Base-by-base conservation (phyloP, 176 grass and related monocot genomes). In the Hsuehochloa calcarea region DNA sequence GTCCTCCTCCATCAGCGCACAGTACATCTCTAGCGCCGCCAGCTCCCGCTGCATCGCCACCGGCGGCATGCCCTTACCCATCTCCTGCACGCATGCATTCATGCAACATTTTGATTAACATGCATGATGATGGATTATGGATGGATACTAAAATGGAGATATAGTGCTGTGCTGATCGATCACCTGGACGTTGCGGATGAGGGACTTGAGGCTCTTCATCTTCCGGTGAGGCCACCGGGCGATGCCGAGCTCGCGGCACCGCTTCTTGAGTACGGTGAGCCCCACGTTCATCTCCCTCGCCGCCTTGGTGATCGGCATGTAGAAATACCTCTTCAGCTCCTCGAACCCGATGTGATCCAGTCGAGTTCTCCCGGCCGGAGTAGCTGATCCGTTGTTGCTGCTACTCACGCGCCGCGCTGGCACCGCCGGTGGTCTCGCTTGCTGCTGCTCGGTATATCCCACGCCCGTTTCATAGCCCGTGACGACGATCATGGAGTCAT, bases 191-290 rank as follows among this genome's bases (percentile, higher is more conserved):
- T 96, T 96, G 58, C 65, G 34, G 68, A 96, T 92, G 75, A 99
- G 93, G 34, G 90, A 86, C 65, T 50, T 92, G 69, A 99, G 85
- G 90, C 96, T 99, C 76, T 94, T 99, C 87, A 99, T 94, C 84
- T 99, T 99, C 25, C 96, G 81, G 77, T 99, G 93, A 3, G 93
- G 96, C 96, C 96, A 96, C 54, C 96, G 82, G 2, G 47, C 69
- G 50, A 99, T 85, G 10, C 96, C 93, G 7, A 99, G 88, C 85
- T 99, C 96, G 23, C 96, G 83, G 81, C 96, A 99, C 29, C 93
- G 87, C 78, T 90, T 96, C 85, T 98, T 99, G 59, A 99, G 93
- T 47, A 99, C 85, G 70, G 96, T 95, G n/a, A 98, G 59, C 0
- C 93, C 96, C 16, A 98, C 91, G 54, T 96, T 94, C 91, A 98